Conservation (phyloP, 2,329 filamentous ascomycete species). For the Hypoxylon sp. region DNA sequence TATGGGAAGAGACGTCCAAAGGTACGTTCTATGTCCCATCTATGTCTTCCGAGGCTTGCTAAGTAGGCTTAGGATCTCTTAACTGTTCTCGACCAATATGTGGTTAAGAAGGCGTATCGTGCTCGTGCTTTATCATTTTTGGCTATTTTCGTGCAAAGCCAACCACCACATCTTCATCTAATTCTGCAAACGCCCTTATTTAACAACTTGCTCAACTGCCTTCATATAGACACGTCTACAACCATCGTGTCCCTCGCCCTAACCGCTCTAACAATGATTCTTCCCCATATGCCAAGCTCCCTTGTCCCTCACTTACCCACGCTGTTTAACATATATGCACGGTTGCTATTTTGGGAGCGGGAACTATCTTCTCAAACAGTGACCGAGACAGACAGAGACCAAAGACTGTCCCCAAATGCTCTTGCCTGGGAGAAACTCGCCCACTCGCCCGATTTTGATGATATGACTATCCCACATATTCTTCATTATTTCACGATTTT, state of each 20-base stretch:
- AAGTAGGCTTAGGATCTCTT: slow-evolving; percentile 71
- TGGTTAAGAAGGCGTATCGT: slow-evolving; percentile 75
- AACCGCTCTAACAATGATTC: slow-evolving; percentile 82
- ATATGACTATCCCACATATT: slow-evolving; percentile 75
- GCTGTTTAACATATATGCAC: slow-evolving; percentile 85
- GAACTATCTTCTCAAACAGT: slow-evolving; percentile 62
- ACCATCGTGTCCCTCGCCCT: slow-evolving; percentile 82
- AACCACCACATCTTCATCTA: slow-evolving; percentile 84
- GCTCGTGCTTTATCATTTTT: slow-evolving; percentile 76
- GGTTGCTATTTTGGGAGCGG: slow-evolving; percentile 83
- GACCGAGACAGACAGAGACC: slow-evolving; percentile 59
- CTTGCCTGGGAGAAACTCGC: slow-evolving; percentile 75
- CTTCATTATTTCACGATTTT: slow-evolving; percentile 84
- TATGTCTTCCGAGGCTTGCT: slow-evolving; percentile 41
- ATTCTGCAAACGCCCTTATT: slow-evolving; percentile 81
- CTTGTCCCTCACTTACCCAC: slow-evolving; percentile 78
- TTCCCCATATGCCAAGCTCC: slow-evolving; percentile 84
- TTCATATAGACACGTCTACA: slow-evolving; percentile 84
- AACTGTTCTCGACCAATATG: slow-evolving; percentile 73
- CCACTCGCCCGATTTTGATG: slow-evolving; percentile 74
- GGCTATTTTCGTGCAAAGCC: slow-evolving; percentile 79
- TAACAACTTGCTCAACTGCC: slow-evolving; percentile 77
- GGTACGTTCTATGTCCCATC: slow-evolving; percentile 53
- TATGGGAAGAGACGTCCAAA: slow-evolving; percentile 80
- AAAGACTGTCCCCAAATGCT: slow-evolving; percentile 52